A percentile compares a stretch with the other conserved stretches of the same genome.
These are phyloP conservation scores for Hondaea fermentalgiana DNA, from an alignment of 108 stramenopile genomes.

Conservation along the genomic window DNA sequence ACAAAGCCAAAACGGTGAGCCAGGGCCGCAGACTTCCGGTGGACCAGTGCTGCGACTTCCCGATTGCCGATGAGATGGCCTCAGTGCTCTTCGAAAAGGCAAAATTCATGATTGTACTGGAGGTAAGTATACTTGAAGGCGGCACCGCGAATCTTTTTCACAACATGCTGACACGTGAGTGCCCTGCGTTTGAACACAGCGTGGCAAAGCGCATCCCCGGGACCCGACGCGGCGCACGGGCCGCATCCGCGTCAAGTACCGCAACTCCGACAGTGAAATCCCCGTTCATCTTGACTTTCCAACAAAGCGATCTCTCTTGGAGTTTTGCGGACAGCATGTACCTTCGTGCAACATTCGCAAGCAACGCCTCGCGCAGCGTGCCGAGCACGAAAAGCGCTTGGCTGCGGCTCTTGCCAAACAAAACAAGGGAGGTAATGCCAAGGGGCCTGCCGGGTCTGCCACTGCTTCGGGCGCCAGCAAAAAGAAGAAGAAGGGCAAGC, in stretches of 20 bases:
- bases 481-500: slow-evolving; percentile 9
- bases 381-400: background rate
- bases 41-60: slow-evolving; percentile 6
- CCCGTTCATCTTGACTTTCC: background rate
- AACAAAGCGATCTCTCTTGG: background rate
- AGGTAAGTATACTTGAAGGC: background rate
- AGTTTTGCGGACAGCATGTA: background rate
- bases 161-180: too few relatives aligned
- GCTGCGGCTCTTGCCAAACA: background rate
- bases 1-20: background rate
- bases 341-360: background rate
- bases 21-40: background rate
- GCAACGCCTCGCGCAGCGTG: background rate
- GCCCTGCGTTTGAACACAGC: background rate
- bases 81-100: background rate
- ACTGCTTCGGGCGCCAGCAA: background rate
- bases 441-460: background rate
- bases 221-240: background rate
- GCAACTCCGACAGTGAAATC: background rate
- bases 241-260: slow-evolving; percentile 12
- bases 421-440: background rate
- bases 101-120: background rate
- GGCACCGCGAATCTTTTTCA: too few relatives aligned
- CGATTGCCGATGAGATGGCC: background rate
- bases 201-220: background rate